Evolutionary conservation across 2,329 filamentous ascomycete genomes (phyloP), one percentile per base, ranked within the genome.

Genomic region (Penicillium sp.): DNA sequence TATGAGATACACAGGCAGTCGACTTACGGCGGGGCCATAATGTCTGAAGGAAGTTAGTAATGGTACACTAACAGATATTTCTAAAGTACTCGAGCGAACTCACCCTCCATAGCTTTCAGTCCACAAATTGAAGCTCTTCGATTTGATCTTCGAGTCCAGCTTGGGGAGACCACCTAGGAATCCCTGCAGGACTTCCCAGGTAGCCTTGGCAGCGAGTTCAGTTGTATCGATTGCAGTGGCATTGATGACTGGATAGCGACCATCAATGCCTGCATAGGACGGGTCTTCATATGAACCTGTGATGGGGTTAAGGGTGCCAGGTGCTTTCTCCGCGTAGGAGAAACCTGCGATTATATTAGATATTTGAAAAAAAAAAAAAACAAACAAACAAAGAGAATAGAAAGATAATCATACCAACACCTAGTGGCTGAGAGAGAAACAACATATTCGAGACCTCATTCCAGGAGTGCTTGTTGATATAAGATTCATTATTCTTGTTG

Each of bases 341-440:
- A 73, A 73, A 3, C 71, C 71, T 73, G 36, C 22, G 25, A 14
- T 46, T 6, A 30, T 50, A 14, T 54, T 35, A 61, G 58, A 42
- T 17, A 19, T 26, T 19, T 3, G 22, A 22, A 17, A 14, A 17
- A 17, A 19, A 17, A n/a, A 10, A 22, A 17, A n/a, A 35, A n/a
- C n/a, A n/a, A n/a, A n/a, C n/a, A n/a, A n/a, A n/a, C n/a, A n/a
- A n/a, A 12, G 35, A 38, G 5, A 7, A 30, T n/a, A 14, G 16
- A 31, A 19, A 11, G 17, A 11, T 22, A 11, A 45, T 41, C 64
- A 43, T 69, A 74, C 83, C 83, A 28, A 80, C 78, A 33, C 82
- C 82, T n/a, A 83, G 73, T 10, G 84, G 84, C 69, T 87, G 83
- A 51, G 82, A 83, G 49, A 87, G 74, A 70, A 85, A 87, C 10